Conservation (phyloP, 148 eudicot species). For the Simmondsia chinensis region DNA sequence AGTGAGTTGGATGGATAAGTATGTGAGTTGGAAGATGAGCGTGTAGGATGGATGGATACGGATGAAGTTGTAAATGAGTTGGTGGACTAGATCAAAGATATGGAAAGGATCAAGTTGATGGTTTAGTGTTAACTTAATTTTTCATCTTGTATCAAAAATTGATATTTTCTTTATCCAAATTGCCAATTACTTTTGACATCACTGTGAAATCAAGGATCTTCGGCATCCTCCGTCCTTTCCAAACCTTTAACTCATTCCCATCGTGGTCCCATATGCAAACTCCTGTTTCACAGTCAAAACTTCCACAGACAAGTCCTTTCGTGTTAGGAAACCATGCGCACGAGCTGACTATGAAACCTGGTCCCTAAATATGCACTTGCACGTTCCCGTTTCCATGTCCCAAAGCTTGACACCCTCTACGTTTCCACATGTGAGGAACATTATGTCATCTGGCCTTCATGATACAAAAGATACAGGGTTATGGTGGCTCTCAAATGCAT, state of each 20-base stretch:
- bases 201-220: slow-evolving; percentile 78
- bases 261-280: slow-evolving; percentile 84
- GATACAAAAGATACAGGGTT: slow-evolving; percentile 73
- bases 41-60: too few relatives aligned
- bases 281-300: slow-evolving; percentile 72
- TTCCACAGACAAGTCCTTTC: slow-evolving; percentile 75
- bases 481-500: slow-evolving; percentile 63
- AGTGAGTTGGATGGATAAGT: too few relatives aligned
- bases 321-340: slow-evolving; percentile 99
- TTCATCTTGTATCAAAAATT: too few relatives aligned
- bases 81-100: too few relatives aligned
- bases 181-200: too few relatives aligned
- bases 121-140: too few relatives aligned
- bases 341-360: slow-evolving; percentile 64
- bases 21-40: too few relatives aligned
- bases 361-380: slow-evolving; percentile 68
- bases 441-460: slow-evolving; percentile 92
- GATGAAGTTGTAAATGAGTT: too few relatives aligned
- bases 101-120: too few relatives aligned
- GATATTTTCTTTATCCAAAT: too few relatives aligned
- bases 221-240: slow-evolving; percentile 91
- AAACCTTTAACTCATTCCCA: slow-evolving; percentile 82
- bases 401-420: slow-evolving; percentile 76
- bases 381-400: slow-evolving; percentile 84
- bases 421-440: slow-evolving; percentile 89